Conservation (phyloP, 768 basidiomycete species). For the Boletus sp. region DNA sequence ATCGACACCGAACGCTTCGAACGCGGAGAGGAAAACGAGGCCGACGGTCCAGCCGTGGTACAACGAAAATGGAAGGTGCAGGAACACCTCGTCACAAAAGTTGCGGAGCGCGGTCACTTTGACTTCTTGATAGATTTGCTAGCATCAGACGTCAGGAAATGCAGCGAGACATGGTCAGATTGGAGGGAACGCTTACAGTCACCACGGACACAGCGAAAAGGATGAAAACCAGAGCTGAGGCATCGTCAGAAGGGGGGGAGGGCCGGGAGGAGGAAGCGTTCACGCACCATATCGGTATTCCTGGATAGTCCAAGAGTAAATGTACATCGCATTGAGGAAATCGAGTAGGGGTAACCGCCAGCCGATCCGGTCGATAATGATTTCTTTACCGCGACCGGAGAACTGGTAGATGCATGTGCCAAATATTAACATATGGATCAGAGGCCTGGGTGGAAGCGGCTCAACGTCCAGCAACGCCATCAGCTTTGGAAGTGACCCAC, state of each 20-base stretch:
- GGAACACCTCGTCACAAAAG: constrained; percentile 56
- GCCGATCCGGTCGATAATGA: constrained; percentile 62
- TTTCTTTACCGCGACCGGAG: constrained; percentile 49
- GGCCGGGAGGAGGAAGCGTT: background rate
- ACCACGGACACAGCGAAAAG: constrained; percentile 51
- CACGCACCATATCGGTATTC: constrained; percentile 46
- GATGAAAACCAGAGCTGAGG: constrained; percentile 37
- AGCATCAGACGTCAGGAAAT: background rate
- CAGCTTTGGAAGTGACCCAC: constrained; percentile 30
- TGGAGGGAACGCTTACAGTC: constrained; percentile 30
- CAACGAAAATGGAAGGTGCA: constrained; percentile 73
- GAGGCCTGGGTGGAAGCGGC: constrained; percentile 38
- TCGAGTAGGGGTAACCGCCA: constrained; percentile 66
- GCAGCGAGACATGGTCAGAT: background rate
- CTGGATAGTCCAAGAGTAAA: constrained; percentile 55
- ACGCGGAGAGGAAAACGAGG: constrained; percentile 52
- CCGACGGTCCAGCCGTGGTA: constrained; percentile 63
- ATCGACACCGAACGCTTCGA: constrained; percentile 62
- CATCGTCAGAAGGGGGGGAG: constrained; percentile 14
- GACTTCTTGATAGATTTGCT: constrained; percentile 67
- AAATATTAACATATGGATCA: constrained; percentile 65
- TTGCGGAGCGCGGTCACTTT: constrained; percentile 52
- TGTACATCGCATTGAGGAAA: constrained; percentile 62
- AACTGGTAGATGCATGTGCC: constrained; percentile 65
- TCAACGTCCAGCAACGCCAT: background rate